Conservation (phyloP, 331 rosid genomes). For the Pyracantha coccinea region DNA sequence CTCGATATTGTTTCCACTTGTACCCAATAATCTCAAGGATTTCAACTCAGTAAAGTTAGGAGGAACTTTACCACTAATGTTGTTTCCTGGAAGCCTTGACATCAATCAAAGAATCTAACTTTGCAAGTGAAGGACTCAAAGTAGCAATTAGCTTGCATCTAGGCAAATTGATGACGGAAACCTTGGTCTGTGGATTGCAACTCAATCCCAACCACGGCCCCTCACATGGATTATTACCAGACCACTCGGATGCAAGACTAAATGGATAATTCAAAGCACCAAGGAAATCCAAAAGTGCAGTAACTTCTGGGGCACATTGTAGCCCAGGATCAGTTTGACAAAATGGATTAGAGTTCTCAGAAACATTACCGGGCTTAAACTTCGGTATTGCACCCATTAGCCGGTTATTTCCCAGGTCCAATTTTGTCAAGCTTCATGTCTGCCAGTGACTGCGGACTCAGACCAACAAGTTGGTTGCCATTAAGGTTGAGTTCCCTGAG, state of each 20-base stretch:
- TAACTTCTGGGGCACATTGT: slow-evolving; percentile 50
- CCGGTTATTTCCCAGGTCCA: slow-evolving; percentile 59
- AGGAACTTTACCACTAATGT: slow-evolving; percentile 47
- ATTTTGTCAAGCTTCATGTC: slow-evolving; percentile 44
- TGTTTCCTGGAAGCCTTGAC: slow-evolving; percentile 52
- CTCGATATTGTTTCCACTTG: slow-evolving; percentile 46
- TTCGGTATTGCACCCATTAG: slow-evolving; percentile 72
- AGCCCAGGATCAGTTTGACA: slow-evolving; percentile 55
- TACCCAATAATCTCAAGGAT: slow-evolving; percentile 54
- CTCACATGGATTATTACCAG: slow-evolving; percentile 63
- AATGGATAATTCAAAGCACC: slow-evolving; percentile 48
- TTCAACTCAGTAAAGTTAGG: slow-evolving; percentile 32
- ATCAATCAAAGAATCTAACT: slow-evolving; percentile 46
- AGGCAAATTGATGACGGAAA: slow-evolving; percentile 60
- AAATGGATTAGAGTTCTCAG: slow-evolving; percentile 44
- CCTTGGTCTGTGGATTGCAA: slow-evolving; percentile 43
- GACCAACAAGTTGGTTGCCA: slow-evolving; percentile 58
- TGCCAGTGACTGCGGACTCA: slow-evolving; percentile 48
- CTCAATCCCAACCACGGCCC: slow-evolving; percentile 65
- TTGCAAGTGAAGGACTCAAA: slow-evolving; percentile 64
- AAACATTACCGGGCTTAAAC: slow-evolving; percentile 43
- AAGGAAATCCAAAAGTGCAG: slow-evolving; percentile 51
- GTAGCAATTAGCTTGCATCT: slow-evolving; percentile 46
- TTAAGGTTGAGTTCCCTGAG: slow-evolving; percentile 66
- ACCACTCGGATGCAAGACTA: slow-evolving; percentile 54